Base-by-base conservation (phyloP, 1,284 basidiomycete genomes). In the Papiliotrema laurentii region DNA sequence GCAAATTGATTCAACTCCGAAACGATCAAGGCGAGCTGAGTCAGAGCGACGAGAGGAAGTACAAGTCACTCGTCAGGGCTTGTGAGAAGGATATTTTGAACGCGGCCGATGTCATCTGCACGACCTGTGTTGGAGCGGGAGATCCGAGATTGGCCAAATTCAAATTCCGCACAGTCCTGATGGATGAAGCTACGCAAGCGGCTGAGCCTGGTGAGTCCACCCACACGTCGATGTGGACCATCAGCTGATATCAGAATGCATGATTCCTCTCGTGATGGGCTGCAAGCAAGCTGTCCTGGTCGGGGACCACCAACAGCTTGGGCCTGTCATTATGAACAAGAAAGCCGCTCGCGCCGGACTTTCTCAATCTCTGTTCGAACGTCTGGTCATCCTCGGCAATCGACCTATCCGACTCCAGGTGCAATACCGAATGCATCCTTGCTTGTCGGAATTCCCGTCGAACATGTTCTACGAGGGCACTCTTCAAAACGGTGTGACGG, bases 401-500 rank as follows among this genome's bases (percentile, higher is more conserved):
- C 83, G 91, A 22, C 96, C 96, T 18, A 98, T 98, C 64, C 91
- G 96, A 55, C 81, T 99, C 30, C 92, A 98, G 76, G 96, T 99
- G 38, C 96, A 99, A 75, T 99, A 99, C 70, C 93, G 96, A 72
- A 98, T 98, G 96, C 96, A 98, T 71, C 96, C 96, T 14, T 97
- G 94, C 73, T 79, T 98, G 41, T 97, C 96, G 42, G 93, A 98
- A 74, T 99, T 98, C 77, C 94, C 96, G 1, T 96, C 91, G 54
- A 98, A 98, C 76, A 97, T 98, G 94, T 98, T 98, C 77, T 99
- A 99, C 76, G 96, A 99, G 72, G 96, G 96, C 19, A 96, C 93
- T 0, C 76, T 99, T 39, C 96, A 98, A 77, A 99, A 98, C 71
- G 96, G 96, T 74, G 96, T 98, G 51, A 98, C 96, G 10, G 96